Percentiles rank a stretch among this genome's conserved stretches.
phyloP scores from a whole-genome alignment of 306 rosid species.

The Purshia tridentata region DNA sequence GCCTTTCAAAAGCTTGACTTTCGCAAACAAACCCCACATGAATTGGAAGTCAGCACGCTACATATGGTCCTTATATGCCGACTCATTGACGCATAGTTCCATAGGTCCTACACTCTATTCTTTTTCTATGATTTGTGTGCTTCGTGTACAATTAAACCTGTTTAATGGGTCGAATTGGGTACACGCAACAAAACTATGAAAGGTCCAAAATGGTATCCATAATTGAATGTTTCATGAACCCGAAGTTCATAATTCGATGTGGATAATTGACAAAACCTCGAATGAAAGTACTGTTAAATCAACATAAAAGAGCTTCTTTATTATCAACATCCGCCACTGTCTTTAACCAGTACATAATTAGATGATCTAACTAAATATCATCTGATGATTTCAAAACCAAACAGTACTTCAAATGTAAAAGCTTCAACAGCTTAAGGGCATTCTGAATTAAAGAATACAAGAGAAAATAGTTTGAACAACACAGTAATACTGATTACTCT shows the following conservation, averaged over 20 bases:
- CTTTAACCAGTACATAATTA: background rate
- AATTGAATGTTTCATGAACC: constrained; percentile 3
- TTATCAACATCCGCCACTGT: no score
- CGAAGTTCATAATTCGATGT: background rate
- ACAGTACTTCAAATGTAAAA: background rate
- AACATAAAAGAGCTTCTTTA: background rate
- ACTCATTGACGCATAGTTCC: no score
- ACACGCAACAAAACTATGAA: background rate
- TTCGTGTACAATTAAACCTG: no score
- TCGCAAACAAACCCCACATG: background rate
- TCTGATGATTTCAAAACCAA: background rate
- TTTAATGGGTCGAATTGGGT: background rate
- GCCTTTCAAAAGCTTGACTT: background rate
- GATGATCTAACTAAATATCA: background rate
- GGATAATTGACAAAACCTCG: background rate
- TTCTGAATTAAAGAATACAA: background rate
- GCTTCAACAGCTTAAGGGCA: background rate
- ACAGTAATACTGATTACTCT: background rate
- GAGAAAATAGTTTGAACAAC: background rate
- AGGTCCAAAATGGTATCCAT: background rate
- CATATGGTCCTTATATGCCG: no score
- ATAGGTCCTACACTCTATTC: no score
- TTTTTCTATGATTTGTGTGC: no score
- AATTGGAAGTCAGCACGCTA: no score
- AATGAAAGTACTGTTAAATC: background rate